Evolutionary conservation across 1,284 basidiomycete genomes (phyloP), one percentile per base, ranked within the genome.

Genomic region (Porphyrellus sp.): DNA sequence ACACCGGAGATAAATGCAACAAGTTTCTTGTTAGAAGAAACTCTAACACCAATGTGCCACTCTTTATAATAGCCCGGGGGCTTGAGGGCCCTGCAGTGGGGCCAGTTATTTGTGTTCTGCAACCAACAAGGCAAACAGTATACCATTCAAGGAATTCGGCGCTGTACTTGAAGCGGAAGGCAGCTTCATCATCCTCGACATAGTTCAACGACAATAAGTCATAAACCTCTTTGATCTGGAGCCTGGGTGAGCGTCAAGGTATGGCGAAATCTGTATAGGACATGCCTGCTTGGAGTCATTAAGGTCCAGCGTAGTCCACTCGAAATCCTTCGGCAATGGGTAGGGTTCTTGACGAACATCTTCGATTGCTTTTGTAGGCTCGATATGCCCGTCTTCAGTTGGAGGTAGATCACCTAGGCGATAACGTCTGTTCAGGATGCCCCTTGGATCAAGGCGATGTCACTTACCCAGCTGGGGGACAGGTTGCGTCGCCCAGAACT

Each of bases 1-100:
- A 99, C 86, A 38, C 92, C 97, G n/a, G 92, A 89, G 62, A 99
- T 98, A 71, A 99, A 99, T 0, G 91, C 97, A n/a, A 99, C 91
- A 1, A 99, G 80, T 71, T 96, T 98, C 72, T 89, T 85, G 61
- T 88, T 93, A 21, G 90, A 86, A 25, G 82, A 80, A 7, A 98
- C 95, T 18, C 96, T 86, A 8, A 99, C 94, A 39, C 95, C 97
- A 50, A 99, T 75, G 69, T 98, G 95, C 96, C 97, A 98, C 63
- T 95, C 91, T 61, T 88, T 86, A 63, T 84, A 74, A 71, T 93
- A 99, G 5, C 94, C 95, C 12, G 97, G 97, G 49, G 96, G 93
- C 61, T 86, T 91, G 35, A 99, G 76, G 9, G 94, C 95, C 94
- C 93, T 96, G 28, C 12, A 18, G 51, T 53, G n/a, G 45, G n/a